Percentiles rank a stretch among this genome's conserved stretches.
Evolutionary conservation across 2,329 filamentous ascomycete genomes (phyloP).

Genomic region (Penicillium sp.): DNA sequence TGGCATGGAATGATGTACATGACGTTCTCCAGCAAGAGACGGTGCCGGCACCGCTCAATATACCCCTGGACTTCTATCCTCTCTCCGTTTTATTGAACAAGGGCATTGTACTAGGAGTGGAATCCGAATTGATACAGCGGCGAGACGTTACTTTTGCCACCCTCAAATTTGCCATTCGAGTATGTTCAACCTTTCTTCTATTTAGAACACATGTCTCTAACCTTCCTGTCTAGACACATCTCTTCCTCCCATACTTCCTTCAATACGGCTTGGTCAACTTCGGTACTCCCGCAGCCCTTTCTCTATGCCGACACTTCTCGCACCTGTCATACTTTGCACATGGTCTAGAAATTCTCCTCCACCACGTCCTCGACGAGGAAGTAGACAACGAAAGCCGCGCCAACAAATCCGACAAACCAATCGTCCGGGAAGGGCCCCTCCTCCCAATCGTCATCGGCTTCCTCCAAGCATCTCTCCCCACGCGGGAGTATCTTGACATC

Average conservation of each 20-base stretch:
- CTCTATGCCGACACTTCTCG: conserved; percentile 81
- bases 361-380: conserved; percentile 91
- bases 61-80: conserved; percentile 93
- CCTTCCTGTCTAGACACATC: conserved; percentile 69
- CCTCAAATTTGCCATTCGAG: conserved; percentile 82
- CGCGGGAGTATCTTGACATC: conserved; percentile 78
- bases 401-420: conserved; percentile 27
- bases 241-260: conserved; percentile 87
- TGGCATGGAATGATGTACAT: conserved; percentile 85
- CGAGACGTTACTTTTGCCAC: conserved; percentile 89
- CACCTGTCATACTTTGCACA: conserved; percentile 89
- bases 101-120: conserved; percentile 84
- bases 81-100: conserved; percentile 85
- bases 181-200: conserved; percentile 40
- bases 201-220: background rate
- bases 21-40: conserved; percentile 77
- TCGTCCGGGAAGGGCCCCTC: conserved; percentile 32
- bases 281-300: conserved; percentile 76
- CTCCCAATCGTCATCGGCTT: conserved; percentile 59
- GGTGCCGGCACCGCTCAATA: conserved; percentile 70
- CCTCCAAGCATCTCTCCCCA: conserved; percentile 70
- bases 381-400: conserved; percentile 63
- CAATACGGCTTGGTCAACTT: conserved; percentile 74
- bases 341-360: conserved; percentile 85
- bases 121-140: conserved; percentile 89